Evolutionary conservation across 345 rosid genomes (phyloP).

Genomic region (Euphorbia peplus): DNA sequence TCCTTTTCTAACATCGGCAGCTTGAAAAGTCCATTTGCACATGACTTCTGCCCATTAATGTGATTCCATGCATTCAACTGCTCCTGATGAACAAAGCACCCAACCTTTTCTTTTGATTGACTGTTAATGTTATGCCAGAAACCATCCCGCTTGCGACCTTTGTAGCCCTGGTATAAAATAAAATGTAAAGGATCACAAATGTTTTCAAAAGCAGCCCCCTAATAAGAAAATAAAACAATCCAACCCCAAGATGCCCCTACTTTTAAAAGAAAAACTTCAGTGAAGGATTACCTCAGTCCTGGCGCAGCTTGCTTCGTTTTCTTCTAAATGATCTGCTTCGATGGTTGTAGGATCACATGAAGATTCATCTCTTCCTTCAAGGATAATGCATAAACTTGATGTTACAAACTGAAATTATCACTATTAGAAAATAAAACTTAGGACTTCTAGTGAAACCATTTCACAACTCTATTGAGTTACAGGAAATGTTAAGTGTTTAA

Average conservation of each 20-base stretch:
- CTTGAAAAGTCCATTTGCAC: conserved; percentile 29
- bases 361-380: conserved; percentile 21
- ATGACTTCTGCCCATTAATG: conserved; percentile 50
- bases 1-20: conserved; percentile 32
- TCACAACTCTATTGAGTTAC: not conserved
- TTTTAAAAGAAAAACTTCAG: not conserved
- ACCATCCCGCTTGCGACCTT: conserved; percentile 51
- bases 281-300: conserved; percentile 45
- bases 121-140: conserved; percentile 30
- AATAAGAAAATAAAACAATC: not conserved
- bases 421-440: too few relatives aligned
- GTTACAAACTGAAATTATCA: too few relatives aligned
- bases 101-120: conserved; percentile 32
- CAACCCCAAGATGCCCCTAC: not conserved
- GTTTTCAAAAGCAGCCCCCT: not conserved
- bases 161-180: conserved; percentile 37
- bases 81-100: conserved; percentile 50
- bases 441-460: too few relatives aligned
- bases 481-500: not conserved
- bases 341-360: conserved; percentile 12
- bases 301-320: conserved; percentile 39
- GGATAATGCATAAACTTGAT: too few relatives aligned
- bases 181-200: not conserved
- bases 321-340: conserved; percentile 19
- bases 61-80: conserved; percentile 60